Conservation (phyloP, 305 asterid species). For the Ilex paraguariensis region DNA sequence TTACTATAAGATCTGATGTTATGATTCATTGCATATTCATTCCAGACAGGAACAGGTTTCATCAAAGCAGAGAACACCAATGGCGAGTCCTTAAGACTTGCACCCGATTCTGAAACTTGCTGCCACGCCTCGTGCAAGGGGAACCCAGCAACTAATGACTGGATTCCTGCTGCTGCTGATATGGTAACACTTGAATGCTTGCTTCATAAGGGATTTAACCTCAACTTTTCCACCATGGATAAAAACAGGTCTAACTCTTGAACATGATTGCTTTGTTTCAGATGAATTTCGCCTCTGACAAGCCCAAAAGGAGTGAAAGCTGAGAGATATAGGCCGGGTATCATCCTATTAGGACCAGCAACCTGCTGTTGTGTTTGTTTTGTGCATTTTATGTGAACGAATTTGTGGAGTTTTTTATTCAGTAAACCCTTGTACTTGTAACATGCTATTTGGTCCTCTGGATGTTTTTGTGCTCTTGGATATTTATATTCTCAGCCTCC, state of each 20-base stretch:
- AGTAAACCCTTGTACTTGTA: no score
- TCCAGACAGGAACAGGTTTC: slow-evolving; percentile 89
- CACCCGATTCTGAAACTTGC: slow-evolving; percentile 41
- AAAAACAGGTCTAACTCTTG: neutral
- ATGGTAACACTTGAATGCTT: slow-evolving; percentile 19
- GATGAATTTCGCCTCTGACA: slow-evolving; percentile 44
- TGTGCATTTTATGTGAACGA: no score
- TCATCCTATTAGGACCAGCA: no score
- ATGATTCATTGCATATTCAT: neutral
- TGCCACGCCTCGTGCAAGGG: slow-evolving; percentile 52
- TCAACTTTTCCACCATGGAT: neutral
- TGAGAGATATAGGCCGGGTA: neutral
- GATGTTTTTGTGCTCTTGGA: no score
- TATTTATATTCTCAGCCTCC: no score
- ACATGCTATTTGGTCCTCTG: no score
- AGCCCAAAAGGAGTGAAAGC: slow-evolving; percentile 74
- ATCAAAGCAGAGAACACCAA: slow-evolving; percentile 42
- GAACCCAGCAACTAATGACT: slow-evolving; percentile 96
- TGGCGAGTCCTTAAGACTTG: slow-evolving; percentile 36
- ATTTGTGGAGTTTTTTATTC: no score
- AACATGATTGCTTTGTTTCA: slow-evolving; percentile 18
- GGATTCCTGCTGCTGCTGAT: slow-evolving; percentile 65
- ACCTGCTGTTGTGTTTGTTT: no score
- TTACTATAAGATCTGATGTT: neutral
- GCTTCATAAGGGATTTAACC: neutral